These are phyloP conservation scores for Aspergillus ostianus DNA, from an alignment of 495 filamentous ascomycete species.

Conservation along the genomic window DNA sequence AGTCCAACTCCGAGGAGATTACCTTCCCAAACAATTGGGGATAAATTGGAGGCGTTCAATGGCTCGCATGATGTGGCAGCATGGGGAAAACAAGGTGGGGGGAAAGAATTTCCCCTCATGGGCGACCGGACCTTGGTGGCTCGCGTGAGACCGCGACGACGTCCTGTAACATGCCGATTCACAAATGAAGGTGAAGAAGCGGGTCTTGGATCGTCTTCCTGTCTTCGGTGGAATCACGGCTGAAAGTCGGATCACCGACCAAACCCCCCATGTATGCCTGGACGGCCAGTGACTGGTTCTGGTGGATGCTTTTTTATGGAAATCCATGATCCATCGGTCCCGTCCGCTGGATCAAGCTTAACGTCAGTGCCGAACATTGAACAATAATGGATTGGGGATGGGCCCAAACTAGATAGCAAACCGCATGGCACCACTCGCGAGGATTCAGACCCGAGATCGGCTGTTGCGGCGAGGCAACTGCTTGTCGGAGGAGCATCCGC, in stretches of 20 bases:
- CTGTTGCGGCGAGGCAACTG: neutral
- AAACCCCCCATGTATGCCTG: neutral
- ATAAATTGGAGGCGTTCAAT: too few species aligned
- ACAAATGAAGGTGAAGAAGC: too few species aligned
- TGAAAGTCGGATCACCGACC: constrained; percentile 6
- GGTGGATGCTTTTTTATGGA: neutral
- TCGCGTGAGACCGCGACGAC: too few species aligned
- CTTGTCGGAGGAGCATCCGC: too few species aligned
- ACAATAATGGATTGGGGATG: too few species aligned
- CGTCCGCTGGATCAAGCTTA: too few species aligned
- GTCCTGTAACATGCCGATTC: too few species aligned
- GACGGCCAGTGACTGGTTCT: neutral
- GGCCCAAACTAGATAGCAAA: too few species aligned
- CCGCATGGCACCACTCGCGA: neutral
- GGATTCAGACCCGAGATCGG: neutral
- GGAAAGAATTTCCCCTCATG: neutral
- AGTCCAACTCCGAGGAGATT: neutral
- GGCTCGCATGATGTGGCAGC: too few species aligned
- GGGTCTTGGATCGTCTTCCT: neutral
- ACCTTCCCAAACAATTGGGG: neutral
- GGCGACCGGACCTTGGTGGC: neutral
- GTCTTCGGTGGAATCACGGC: constrained; percentile 1
- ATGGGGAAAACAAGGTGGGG: neutral
- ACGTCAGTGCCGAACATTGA: too few species aligned
- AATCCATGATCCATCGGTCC: too few species aligned